Percentiles rank a stretch among this genome's conserved stretches.
These are phyloP conservation scores for Endoconidiophora polonica DNA, from an alignment of 2,329 filamentous ascomycete genomes.

Conservation along the genomic window DNA sequence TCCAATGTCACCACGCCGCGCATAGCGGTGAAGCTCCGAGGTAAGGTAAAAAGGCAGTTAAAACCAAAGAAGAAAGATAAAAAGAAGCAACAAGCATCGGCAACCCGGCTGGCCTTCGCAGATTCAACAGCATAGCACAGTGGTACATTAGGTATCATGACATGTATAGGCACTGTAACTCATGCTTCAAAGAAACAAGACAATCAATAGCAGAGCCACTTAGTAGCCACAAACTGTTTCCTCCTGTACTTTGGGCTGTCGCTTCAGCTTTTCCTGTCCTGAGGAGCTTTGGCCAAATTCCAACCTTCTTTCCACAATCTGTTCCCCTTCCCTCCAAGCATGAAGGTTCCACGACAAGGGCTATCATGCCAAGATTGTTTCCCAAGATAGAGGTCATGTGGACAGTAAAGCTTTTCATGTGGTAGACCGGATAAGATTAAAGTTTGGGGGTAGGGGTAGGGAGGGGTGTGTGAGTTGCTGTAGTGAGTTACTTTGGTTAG, in stretches of 20 bases:
- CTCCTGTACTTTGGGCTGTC: too few species aligned
- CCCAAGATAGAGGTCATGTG: slow-evolving; percentile 12
- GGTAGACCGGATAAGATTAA: neutral
- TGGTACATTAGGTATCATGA: too few species aligned
- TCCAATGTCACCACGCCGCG: neutral
- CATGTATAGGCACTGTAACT: too few species aligned
- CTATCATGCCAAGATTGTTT: slow-evolving; percentile 3
- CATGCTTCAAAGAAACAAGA: too few species aligned
- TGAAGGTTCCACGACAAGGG: slow-evolving; percentile 9
- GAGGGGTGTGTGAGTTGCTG: neutral
- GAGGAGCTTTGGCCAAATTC: neutral
- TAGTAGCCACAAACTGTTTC: neutral
- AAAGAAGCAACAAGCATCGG: neutral
- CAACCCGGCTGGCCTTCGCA: neutral
- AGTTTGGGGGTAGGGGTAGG: neutral
- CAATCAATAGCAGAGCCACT: neutral
- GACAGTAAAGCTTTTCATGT: slow-evolving; percentile 11
- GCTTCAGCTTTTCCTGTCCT: too few species aligned
- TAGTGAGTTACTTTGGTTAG: neutral
- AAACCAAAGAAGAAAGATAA: neutral
- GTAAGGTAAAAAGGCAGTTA: neutral
- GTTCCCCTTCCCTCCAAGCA: neutral
- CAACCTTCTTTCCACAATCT: neutral
- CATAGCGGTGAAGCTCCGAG: slow-evolving; percentile 2
- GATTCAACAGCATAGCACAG: too few species aligned